These are phyloP conservation scores for Didymosphaeria variabile DNA, from an alignment of 2,329 filamentous ascomycete species.

Conservation along the genomic window DNA sequence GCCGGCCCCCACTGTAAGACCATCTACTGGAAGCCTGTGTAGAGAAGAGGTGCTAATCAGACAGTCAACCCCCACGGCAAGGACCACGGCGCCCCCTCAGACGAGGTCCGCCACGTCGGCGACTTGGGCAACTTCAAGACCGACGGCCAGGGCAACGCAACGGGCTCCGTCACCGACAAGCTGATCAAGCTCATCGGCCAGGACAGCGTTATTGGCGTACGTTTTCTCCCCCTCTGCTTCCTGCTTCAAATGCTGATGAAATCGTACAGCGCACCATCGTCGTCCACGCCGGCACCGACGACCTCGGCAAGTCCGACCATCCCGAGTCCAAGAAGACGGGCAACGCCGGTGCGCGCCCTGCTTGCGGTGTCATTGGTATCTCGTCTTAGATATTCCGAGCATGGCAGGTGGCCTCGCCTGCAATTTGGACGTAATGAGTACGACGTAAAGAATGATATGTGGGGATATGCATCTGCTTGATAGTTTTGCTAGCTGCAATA, in stretches of 20 bases:
- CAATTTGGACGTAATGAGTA: too few relatives aligned
- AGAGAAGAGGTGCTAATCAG: constrained; percentile 20
- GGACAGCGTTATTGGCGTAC: constrained; percentile 91
- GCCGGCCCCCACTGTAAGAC: constrained; percentile 93
- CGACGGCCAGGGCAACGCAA: constrained; percentile 88
- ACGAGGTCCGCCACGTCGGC: constrained; percentile 90
- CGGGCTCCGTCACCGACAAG: constrained; percentile 81
- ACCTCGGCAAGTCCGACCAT: constrained; percentile 90
- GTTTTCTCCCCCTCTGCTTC: constrained; percentile 24
- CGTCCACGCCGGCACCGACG: constrained; percentile 93
- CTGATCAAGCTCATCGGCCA: constrained; percentile 95
- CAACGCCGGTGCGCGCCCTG: constrained; percentile 91
- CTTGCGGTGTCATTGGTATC: constrained; percentile 96
- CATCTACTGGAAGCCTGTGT: background rate
- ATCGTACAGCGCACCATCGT: constrained; percentile 83
- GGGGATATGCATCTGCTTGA: too few relatives aligned
- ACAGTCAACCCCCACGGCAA: constrained; percentile 95
- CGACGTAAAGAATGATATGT: too few relatives aligned
- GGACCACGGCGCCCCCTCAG: constrained; percentile 86
- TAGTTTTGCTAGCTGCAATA: too few relatives aligned
- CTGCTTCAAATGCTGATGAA: background rate
- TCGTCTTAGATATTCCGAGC: constrained; percentile 50
- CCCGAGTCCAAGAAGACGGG: constrained; percentile 99
- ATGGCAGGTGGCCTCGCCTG: too few relatives aligned
- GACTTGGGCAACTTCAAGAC: constrained; percentile 98